These are phyloP conservation scores for Clonostachys chloroleuca DNA, from an alignment of 2,329 filamentous ascomycete genomes.

Conservation along the genomic window DNA sequence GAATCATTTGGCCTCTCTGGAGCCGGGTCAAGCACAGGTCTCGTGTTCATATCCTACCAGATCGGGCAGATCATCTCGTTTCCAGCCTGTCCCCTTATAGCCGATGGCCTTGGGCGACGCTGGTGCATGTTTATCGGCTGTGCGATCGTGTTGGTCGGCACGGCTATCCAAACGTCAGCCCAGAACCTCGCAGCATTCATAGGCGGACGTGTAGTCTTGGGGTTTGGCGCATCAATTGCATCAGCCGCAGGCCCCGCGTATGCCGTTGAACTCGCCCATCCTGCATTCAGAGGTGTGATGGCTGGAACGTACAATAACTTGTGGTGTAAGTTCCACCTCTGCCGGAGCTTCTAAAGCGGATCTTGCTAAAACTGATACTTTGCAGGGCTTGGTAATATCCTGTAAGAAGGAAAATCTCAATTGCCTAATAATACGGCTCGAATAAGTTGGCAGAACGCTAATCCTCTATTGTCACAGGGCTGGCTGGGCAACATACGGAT, in stretches of 20 bases:
- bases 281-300: slow-evolving; percentile 50
- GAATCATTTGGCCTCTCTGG: slow-evolving; percentile 34
- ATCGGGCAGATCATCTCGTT: slow-evolving; percentile 38
- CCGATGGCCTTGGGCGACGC: slow-evolving; percentile 36
- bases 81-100: slow-evolving; percentile 1
- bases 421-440: not conserved
- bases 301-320: slow-evolving; percentile 6
- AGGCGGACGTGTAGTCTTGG: slow-evolving; percentile 46
- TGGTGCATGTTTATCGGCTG: slow-evolving; percentile 51
- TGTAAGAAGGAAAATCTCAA: slow-evolving; percentile 1
- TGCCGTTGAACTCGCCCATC: slow-evolving; percentile 58
- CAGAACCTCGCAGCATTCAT: slow-evolving; percentile 47
- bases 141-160: slow-evolving; percentile 36
- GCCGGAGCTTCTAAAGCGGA: not conserved
- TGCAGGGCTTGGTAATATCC: slow-evolving; percentile 6
- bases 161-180: slow-evolving; percentile 16
- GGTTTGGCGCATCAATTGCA: slow-evolving; percentile 55
- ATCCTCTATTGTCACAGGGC: slow-evolving; percentile 14
- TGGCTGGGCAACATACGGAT: slow-evolving; percentile 44
- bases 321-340: not conserved
- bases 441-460: not conserved
- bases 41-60: slow-evolving; percentile 40
- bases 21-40: slow-evolving; percentile 36
- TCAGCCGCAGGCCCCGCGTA: slow-evolving; percentile 57
- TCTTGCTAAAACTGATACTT: not conserved